These are phyloP conservation scores for Podospora anserina DNA, from an alignment of 495 filamentous ascomycete species.

Conservation along the genomic window DNA sequence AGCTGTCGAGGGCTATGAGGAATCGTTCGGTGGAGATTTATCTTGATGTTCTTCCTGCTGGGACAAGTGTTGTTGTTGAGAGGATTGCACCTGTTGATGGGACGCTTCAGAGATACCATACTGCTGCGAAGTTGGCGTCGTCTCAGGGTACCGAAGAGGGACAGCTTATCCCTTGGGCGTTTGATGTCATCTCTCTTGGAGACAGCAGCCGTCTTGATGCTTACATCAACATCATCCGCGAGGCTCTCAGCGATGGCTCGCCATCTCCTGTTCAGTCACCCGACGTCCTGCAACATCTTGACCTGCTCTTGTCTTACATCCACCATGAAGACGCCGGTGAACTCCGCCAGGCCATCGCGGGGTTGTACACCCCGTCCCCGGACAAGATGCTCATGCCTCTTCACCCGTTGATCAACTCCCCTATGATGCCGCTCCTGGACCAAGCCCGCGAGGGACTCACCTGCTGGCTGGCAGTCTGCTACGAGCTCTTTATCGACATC, in stretches of 20 bases:
- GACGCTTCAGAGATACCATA: constrained; percentile 38
- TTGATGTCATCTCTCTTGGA: constrained; percentile 37
- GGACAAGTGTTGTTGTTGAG: constrained; percentile 18
- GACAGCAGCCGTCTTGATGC: constrained; percentile 35
- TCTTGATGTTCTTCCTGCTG: constrained; percentile 46
- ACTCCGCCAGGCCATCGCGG: constrained; percentile 28
- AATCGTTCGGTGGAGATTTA: constrained; percentile 92
- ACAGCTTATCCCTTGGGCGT: constrained; percentile 25
- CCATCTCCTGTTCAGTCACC: constrained; percentile 22
- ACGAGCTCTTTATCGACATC: constrained; percentile 53
- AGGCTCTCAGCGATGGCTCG: constrained; percentile 13
- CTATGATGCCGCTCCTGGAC: constrained; percentile 44
- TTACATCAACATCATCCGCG: constrained; percentile 22
- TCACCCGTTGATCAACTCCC: constrained; percentile 63
- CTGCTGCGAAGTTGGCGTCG: constrained; percentile 22
- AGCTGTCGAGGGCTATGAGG: constrained; percentile 93
- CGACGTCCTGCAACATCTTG: constrained; percentile 18
- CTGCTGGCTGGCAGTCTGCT: constrained; percentile 46
- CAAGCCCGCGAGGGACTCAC: constrained; percentile 29
- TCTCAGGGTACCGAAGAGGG: constrained; percentile 20
- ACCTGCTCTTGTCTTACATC: constrained; percentile 27
- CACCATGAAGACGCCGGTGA: constrained; percentile 25
- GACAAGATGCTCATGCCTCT: constrained; percentile 50
- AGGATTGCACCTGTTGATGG: constrained; percentile 43
- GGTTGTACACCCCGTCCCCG: constrained; percentile 23